Percentiles rank a stretch among this genome's conserved stretches.
phyloP scores from a whole-genome alignment of 495 filamentous ascomycete species.

The Daldinia loculata region DNA sequence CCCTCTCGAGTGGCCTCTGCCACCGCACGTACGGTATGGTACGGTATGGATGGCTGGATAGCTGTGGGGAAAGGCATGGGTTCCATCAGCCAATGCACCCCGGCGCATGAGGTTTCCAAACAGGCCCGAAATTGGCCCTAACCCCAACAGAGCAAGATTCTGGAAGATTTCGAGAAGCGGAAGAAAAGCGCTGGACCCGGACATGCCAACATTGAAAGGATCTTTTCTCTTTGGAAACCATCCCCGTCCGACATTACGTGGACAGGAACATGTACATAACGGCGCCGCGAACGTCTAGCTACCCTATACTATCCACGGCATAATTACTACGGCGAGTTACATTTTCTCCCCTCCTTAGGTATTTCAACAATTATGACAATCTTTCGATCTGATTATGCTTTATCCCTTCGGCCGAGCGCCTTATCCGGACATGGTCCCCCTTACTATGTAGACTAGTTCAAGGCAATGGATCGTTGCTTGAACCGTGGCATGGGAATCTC shows the following conservation, averaged over 20 bases:
- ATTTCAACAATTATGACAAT: constrained; percentile 14
- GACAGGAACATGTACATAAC: neutral
- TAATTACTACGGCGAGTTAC: constrained; percentile 28
- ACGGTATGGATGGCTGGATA: constrained; percentile 24
- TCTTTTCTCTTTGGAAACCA: constrained; percentile 12
- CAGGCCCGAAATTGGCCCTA: constrained; percentile 38
- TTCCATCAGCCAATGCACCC: constrained; percentile 36
- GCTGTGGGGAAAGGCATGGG: constrained; percentile 34
- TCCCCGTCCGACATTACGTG: constrained; percentile 1
- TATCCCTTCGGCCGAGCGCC: constrained; percentile 16
- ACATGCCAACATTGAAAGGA: constrained; percentile 22
- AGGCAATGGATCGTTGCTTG: constrained; percentile 35
- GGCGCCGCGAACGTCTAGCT: neutral
- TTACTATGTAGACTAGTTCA: constrained; percentile 7
- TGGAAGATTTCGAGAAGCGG: constrained; percentile 42
- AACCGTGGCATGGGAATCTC: constrained; percentile 41
- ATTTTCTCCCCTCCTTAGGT: constrained; percentile 21
- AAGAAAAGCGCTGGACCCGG: constrained; percentile 14
- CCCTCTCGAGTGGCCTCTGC: constrained; percentile 24
- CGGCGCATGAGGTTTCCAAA: constrained; percentile 40
- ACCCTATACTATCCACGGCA: constrained; percentile 6
- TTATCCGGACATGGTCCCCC: constrained; percentile 6
- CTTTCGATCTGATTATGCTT: constrained; percentile 33
- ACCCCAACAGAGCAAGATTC: constrained; percentile 32
- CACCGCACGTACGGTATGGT: constrained; percentile 13